A percentile compares a stretch with the other conserved stretches of the same genome.
phyloP scores from a whole-genome alignment of 2,329 filamentous ascomycete genomes.

The Trichoderma atroviride region DNA sequence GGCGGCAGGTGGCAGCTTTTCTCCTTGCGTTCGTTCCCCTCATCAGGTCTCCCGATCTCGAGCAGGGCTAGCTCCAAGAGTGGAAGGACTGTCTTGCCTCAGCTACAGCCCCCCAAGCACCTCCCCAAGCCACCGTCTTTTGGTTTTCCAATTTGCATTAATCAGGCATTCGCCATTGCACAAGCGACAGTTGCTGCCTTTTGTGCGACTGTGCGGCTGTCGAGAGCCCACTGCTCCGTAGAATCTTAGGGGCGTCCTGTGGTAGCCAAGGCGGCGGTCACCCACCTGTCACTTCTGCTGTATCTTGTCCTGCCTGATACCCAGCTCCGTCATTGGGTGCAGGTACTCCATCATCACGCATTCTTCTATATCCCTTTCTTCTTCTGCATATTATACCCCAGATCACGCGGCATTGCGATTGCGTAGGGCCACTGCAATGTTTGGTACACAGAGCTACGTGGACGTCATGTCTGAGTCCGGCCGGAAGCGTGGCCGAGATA shows the following conservation, averaged over 20 bases:
- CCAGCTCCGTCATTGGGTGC: neutral
- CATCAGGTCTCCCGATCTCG: conserved; percentile 8
- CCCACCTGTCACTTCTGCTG: conserved; percentile 12
- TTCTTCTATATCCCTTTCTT: neutral
- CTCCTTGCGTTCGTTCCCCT: conserved; percentile 22
- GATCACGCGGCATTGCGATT: neutral
- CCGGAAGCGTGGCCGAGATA: conserved; percentile 52
- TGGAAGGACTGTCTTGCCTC: conserved; percentile 22
- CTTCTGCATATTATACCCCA: conserved; percentile 21
- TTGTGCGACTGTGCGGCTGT: neutral
- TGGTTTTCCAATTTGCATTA: neutral
- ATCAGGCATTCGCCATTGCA: conserved; percentile 4
- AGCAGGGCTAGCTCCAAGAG: conserved; percentile 6
- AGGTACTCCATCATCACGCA: conserved; percentile 2
- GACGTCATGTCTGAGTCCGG: conserved; percentile 40
- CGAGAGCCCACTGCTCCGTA: neutral
- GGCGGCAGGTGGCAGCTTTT: conserved; percentile 1
- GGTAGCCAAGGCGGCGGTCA: conserved; percentile 7
- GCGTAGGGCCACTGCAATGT: conserved; percentile 38
- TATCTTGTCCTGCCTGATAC: neutral
- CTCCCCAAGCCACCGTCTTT: conserved; percentile 11
- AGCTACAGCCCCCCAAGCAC: conserved; percentile 13
- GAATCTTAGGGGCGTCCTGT: neutral
- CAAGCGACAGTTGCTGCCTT: neutral
- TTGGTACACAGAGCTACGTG: conserved; percentile 41